phyloP scores from a whole-genome alignment of 176 grass and related monocot species.

The Coix lacrymajobi region DNA sequence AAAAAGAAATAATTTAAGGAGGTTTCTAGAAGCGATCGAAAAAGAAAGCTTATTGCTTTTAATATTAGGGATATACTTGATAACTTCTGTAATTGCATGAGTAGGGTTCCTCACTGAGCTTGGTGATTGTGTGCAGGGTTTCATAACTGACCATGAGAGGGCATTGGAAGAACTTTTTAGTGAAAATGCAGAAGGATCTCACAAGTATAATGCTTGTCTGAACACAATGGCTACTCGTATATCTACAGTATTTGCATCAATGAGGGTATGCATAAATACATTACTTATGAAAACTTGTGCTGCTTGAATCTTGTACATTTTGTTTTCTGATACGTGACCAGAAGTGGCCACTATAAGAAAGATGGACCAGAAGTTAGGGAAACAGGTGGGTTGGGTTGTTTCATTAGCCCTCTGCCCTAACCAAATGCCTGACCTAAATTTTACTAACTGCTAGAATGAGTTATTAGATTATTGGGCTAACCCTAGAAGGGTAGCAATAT shows the following conservation, averaged over 20 bases:
- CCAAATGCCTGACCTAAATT: neutral
- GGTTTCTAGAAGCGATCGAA: neutral
- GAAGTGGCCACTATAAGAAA: neutral
- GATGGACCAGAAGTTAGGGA: neutral
- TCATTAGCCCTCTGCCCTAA: neutral
- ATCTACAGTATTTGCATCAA: constrained; percentile 80
- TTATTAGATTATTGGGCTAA: too few relatives aligned
- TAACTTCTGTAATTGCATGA: neutral
- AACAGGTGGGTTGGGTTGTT: neutral
- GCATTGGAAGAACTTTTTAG: constrained; percentile 97
- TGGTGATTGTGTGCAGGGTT: constrained; percentile 55
- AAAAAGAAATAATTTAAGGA: neutral
- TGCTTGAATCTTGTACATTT: neutral
- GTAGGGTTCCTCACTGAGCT: constrained; percentile 1
- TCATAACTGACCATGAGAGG: constrained; percentile 91
- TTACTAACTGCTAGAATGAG: too few relatives aligned
- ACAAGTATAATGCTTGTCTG: constrained; percentile 92
- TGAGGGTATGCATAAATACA: constrained; percentile 49
- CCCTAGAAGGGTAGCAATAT: too few relatives aligned
- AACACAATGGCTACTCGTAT: constrained; percentile 92
- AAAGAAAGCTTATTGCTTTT: neutral
- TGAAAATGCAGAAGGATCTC: constrained; percentile 78
- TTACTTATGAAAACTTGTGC: constrained; percentile 16
- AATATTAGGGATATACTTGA: neutral
- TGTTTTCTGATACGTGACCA: neutral